These are phyloP conservation scores for Amylostereum chailletii DNA, from an alignment of 1,284 basidiomycete genomes.

Conservation along the genomic window DNA sequence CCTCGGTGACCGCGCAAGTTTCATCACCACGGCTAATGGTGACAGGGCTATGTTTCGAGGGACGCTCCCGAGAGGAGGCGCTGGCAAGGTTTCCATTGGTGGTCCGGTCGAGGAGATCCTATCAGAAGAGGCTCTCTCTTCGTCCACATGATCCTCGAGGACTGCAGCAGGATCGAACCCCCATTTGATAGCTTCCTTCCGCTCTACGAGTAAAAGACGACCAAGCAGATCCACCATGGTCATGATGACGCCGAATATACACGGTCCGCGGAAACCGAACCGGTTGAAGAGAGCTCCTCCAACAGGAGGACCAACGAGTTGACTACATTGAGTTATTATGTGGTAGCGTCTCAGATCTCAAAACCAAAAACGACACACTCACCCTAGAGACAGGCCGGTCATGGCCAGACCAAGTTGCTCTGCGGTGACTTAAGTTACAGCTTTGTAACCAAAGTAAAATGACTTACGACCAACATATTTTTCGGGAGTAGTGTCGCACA, in stretches of 20 bases:
- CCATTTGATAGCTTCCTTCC: constrained; percentile 45
- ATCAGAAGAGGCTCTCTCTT: constrained; percentile 6
- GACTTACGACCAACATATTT: constrained; percentile 50
- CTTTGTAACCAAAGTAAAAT: not conserved
- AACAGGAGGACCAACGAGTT: constrained; percentile 58
- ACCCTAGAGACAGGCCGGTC: constrained; percentile 64
- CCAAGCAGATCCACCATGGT: constrained; percentile 55
- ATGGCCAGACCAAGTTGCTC: constrained; percentile 70
- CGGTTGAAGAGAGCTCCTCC: constrained; percentile 59
- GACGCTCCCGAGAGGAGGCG: not conserved
- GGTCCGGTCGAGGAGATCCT: not conserved
- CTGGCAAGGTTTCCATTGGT: not conserved
- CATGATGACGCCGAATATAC: constrained; percentile 60
- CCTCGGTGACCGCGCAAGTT: constrained; percentile 42
- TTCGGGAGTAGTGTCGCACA: constrained; percentile 68
- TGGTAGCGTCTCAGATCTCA: too few relatives aligned
- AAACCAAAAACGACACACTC: constrained; percentile 1
- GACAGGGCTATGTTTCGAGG: constrained; percentile 5
- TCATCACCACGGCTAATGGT: constrained; percentile 24
- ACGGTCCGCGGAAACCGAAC: constrained; percentile 69
- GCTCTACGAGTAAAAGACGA: constrained; percentile 56
- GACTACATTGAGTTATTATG: constrained; percentile 16
- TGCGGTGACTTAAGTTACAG: constrained; percentile 16
- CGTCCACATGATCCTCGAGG: not conserved
- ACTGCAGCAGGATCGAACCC: constrained; percentile 36